Evolutionary conservation across 768 basidiomycete genomes (phyloP).

Genomic region (Cystobasidium ongulense): DNA sequence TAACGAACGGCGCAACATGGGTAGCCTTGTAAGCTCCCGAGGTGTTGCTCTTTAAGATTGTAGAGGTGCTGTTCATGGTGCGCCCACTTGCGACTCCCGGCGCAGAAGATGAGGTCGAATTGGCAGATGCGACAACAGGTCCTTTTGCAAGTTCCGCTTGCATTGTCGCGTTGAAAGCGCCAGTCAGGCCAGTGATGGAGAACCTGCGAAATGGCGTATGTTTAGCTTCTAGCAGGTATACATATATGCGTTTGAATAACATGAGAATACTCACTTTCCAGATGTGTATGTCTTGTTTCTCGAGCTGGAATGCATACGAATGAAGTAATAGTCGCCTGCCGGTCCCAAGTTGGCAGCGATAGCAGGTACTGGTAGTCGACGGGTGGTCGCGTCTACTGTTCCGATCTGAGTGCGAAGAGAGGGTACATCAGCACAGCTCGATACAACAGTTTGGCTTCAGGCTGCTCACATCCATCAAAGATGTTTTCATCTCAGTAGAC

Average conservation of each 20-base stretch:
- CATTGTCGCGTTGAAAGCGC: constrained; percentile 8
- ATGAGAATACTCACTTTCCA: not conserved
- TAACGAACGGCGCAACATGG: not conserved
- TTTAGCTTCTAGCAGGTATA: not conserved
- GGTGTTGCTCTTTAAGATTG: not conserved
- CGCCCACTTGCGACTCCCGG: not conserved
- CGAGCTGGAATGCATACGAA: not conserved
- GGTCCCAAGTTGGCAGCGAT: constrained; percentile 4
- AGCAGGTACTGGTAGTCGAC: not conserved
- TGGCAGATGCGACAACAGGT: not conserved
- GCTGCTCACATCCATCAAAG: not conserved
- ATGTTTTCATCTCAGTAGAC: not conserved
- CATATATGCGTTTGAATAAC: not conserved
- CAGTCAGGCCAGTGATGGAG: constrained; percentile 7
- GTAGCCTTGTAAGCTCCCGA: not conserved
- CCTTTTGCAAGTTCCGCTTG: not conserved
- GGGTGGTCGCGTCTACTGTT: not conserved
- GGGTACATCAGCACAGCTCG: not conserved
- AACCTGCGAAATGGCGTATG: not conserved
- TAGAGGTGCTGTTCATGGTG: not conserved
- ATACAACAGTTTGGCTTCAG: not conserved
- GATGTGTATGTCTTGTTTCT: constrained; percentile 1
- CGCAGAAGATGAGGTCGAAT: not conserved
- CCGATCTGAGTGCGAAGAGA: not conserved
- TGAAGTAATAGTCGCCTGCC: constrained; percentile 1